phyloP scores from a whole-genome alignment of 2,329 filamentous ascomycete species.

The Sarocladium oryzae region DNA sequence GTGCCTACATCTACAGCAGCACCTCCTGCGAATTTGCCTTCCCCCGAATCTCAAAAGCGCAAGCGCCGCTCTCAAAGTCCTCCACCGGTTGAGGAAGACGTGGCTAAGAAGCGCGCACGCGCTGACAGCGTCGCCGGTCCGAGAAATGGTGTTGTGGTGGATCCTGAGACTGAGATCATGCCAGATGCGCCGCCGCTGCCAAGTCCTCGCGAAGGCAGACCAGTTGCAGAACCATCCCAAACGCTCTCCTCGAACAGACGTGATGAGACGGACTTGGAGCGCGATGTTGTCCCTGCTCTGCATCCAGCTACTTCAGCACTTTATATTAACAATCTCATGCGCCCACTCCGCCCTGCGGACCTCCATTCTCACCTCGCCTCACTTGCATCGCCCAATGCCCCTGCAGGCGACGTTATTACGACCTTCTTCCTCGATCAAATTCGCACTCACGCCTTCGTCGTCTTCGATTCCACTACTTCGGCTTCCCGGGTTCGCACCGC shows the following conservation, averaged over 20 bases:
- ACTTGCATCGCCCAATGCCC: slow-evolving; percentile 55
- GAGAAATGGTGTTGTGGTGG: slow-evolving; percentile 1
- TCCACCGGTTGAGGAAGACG: slow-evolving; percentile 45
- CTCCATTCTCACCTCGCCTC: slow-evolving; percentile 63
- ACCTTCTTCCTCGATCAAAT: slow-evolving; percentile 78
- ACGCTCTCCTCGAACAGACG: slow-evolving; percentile 49
- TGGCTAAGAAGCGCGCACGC: slow-evolving; percentile 49
- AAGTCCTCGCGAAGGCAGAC: not conserved
- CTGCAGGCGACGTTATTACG: slow-evolving; percentile 45
- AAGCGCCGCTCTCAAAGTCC: slow-evolving; percentile 62
- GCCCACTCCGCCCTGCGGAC: slow-evolving; percentile 64
- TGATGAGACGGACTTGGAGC: slow-evolving; percentile 26
- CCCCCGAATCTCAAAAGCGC: slow-evolving; percentile 51
- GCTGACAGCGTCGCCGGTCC: slow-evolving; percentile 19
- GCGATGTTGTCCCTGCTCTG: slow-evolving; percentile 46
- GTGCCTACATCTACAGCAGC: slow-evolving; percentile 10
- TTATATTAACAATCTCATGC: slow-evolving; percentile 87
- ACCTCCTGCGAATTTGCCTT: slow-evolving; percentile 23
- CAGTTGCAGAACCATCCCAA: slow-evolving; percentile 32
- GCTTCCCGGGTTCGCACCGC: slow-evolving; percentile 70
- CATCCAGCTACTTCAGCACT: slow-evolving; percentile 70
- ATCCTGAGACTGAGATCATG: not conserved
- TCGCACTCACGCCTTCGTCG: slow-evolving; percentile 79
- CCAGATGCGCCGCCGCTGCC: not conserved
- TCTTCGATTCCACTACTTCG: slow-evolving; percentile 61